These are phyloP conservation scores for Xanthoceras sorbifolium DNA, from an alignment of 345 rosid genomes.

Conservation along the genomic window DNA sequence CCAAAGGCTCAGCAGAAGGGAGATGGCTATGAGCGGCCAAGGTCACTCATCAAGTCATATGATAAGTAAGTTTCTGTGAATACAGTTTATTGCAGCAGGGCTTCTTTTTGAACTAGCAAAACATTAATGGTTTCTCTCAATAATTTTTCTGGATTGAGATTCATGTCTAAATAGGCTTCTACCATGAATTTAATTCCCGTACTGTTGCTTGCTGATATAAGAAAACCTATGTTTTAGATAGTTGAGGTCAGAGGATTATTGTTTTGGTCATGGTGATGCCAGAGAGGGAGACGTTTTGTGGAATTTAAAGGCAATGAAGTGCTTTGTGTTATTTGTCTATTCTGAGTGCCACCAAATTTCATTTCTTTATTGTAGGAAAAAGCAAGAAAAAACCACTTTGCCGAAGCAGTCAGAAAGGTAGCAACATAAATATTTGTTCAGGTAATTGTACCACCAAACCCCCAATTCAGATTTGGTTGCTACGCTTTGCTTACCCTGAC, in stretches of 20 bases:
- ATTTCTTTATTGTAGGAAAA: conserved; percentile 29
- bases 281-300: background rate
- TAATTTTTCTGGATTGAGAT: too few species aligned
- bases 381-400: conserved; percentile 7
- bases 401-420: background rate
- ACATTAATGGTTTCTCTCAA: background rate
- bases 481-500: background rate
- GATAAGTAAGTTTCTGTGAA: conserved; percentile 45
- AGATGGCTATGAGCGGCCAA: conserved; percentile 62
- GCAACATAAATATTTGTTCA: conserved; percentile 13
- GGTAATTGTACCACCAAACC: background rate
- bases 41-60: conserved; percentile 46
- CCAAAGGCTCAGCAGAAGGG: conserved; percentile 40
- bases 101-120: background rate
- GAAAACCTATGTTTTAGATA: background rate
- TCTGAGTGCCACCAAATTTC: background rate
- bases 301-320: background rate
- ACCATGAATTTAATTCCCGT: background rate
- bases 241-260: background rate
- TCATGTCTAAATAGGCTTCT: too few species aligned
- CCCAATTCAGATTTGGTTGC: background rate
- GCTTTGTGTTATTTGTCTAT: background rate
- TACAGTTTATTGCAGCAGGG: too few species aligned
- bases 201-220: background rate
- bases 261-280: background rate